Evolutionary conservation across 768 basidiomycete species (phyloP), one percentile per base, ranked within the genome.

Genomic region (Boletus patriciae): DNA sequence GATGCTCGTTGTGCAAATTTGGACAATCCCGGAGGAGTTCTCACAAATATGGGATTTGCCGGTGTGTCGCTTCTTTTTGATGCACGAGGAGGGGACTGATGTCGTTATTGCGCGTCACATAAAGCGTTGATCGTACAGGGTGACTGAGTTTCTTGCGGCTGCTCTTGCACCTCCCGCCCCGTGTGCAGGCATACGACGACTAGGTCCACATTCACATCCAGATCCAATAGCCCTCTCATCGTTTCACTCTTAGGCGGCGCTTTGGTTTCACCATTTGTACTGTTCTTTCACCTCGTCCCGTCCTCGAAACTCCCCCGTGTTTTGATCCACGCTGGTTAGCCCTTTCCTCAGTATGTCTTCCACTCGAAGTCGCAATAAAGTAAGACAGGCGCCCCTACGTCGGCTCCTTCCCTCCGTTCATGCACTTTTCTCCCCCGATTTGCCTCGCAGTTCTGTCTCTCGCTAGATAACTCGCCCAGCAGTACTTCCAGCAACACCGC

Each of bases 21-120:
- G 45, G 43, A 29, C 41, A 52, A 21, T 48, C 19, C 34, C 42
- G n/a, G 29, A 3, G 16, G 33, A 45, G 37, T 64, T 70, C 55
- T 64, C 64, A 64, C 42, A 57, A 58, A 42, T 40, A 55, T 51
- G 70, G 58, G 46, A 57, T 61, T 60, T 62, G 60, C 70, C 50
- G 54, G 60, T 56, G 52, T 50, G 60, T 57, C 37, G 49, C 62
- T 62, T 62, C 72, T 67, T 71, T n/a, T 52, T 68, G 59, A 67
- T 63, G 38, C 63, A 63, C 63, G 62, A 53, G 66, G 52, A 54
- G 55, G 53, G 53, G 36, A 13, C 37, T 46, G 36, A 52, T 52
- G 46, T 46, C 61, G 53, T 62, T 54, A 60, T 52, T 36, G 16
- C 23, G 42, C 25, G 11, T 56, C 63, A 51, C 59, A 70, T 70